A percentile compares a stretch with the other conserved stretches of the same genome.
Conservation (phyloP, 2,329 filamentous ascomycete species). For the Colletotrichum sansevieriae region DNA sequence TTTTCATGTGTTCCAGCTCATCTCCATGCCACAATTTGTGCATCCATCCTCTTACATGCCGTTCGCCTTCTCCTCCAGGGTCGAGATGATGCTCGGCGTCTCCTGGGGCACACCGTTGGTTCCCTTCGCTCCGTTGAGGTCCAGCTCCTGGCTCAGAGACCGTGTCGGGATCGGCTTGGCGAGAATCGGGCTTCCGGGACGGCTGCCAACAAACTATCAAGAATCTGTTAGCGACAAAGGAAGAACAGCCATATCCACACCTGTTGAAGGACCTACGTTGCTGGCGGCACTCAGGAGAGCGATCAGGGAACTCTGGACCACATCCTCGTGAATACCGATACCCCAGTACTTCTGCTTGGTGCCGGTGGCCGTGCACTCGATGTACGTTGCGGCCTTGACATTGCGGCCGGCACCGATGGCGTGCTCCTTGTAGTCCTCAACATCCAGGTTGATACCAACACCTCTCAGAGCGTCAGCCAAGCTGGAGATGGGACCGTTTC, state of each 20-base stretch:
- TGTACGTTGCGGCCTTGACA: slow-evolving; percentile 95
- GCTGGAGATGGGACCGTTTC: slow-evolving; percentile 92
- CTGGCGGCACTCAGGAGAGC: slow-evolving; percentile 87
- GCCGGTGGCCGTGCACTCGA: slow-evolving; percentile 82
- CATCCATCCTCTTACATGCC: slow-evolving; percentile 45
- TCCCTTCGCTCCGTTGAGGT: slow-evolving; percentile 49
- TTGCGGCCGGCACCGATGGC: slow-evolving; percentile 84
- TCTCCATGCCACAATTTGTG: background rate
- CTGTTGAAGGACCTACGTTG: slow-evolving; percentile 72
- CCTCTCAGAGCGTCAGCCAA: slow-evolving; percentile 84
- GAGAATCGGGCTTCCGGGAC: slow-evolving; percentile 76
- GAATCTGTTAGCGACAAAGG: slow-evolving; percentile 1
- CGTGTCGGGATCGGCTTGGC: slow-evolving; percentile 53
- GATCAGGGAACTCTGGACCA: slow-evolving; percentile 89
- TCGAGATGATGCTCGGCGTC: slow-evolving; percentile 50
- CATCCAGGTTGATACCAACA: slow-evolving; percentile 88
- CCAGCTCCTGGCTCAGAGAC: slow-evolving; percentile 45
- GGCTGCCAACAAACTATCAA: slow-evolving; percentile 77
- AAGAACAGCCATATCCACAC: background rate
- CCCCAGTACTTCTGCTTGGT: slow-evolving; percentile 85
- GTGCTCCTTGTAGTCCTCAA: slow-evolving; percentile 96
- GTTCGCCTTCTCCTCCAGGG: slow-evolving; percentile 57
- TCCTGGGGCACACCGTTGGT: slow-evolving; percentile 41
- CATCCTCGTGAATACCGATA: slow-evolving; percentile 91
- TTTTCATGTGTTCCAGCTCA: background rate